Evolutionary conservation across 2,329 filamentous ascomycete species (phyloP).

Genomic region (Cladosporium sp.): DNA sequence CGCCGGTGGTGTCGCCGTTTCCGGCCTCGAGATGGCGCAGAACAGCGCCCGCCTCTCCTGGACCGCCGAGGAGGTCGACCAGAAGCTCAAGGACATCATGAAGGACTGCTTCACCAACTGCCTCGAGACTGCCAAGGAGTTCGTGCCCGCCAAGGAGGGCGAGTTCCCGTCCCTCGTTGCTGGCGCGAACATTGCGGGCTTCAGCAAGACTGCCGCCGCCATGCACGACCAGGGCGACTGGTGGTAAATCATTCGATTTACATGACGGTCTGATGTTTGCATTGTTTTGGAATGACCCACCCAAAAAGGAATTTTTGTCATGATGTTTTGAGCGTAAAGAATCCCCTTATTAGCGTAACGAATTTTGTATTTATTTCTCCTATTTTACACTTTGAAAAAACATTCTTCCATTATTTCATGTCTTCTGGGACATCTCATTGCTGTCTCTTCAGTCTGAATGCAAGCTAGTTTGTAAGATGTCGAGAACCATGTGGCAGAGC

Average conservation of each 20-base stretch:
- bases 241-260: slow-evolving; percentile 49
- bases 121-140: slow-evolving; percentile 83
- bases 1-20: slow-evolving; percentile 94
- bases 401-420: too few relatives aligned
- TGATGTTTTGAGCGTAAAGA: slow-evolving; percentile 9
- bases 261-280: not conserved
- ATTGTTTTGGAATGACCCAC: not conserved
- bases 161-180: slow-evolving; percentile 87
- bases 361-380: slow-evolving; percentile 1
- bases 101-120: slow-evolving; percentile 88
- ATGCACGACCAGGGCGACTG: slow-evolving; percentile 98
- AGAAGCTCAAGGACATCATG: slow-evolving; percentile 92
- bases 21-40: slow-evolving; percentile 98
- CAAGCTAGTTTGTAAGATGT: too few relatives aligned
- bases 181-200: slow-evolving; percentile 95
- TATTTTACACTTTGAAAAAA: too few relatives aligned
- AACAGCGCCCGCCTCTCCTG: slow-evolving; percentile 85
- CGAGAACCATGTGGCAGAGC: too few relatives aligned
- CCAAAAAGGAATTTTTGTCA: not conserved
- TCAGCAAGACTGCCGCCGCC: slow-evolving; percentile 90
- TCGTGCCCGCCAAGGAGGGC: slow-evolving; percentile 71
- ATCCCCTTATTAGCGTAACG: slow-evolving; percentile 11
- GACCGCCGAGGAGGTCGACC: slow-evolving; percentile 86
- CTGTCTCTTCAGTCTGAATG: too few relatives aligned
- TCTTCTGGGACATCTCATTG: not conserved